A percentile compares a stretch with the other conserved stretches of the same genome.
These are phyloP conservation scores for Inonotus obliquus DNA, from an alignment of 1,284 basidiomycete genomes.

Conservation along the genomic window DNA sequence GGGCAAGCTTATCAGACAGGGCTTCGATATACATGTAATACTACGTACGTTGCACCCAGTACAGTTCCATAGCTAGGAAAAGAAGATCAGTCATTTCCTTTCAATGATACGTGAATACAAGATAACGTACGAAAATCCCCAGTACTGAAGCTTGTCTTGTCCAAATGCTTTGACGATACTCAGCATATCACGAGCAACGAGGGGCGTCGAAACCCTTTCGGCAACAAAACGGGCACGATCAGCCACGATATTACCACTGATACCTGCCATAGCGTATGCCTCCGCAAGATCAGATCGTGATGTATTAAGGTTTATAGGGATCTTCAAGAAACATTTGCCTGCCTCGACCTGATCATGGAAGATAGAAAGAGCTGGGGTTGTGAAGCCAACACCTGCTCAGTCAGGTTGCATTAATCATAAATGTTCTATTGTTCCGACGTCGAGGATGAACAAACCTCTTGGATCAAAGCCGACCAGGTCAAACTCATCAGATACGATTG, in stretches of 20 bases:
- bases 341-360: slow-evolving; percentile 12
- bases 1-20: not conserved
- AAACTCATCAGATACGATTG: slow-evolving; percentile 26
- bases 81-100: not conserved
- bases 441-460: slow-evolving; percentile 21
- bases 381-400: slow-evolving; percentile 18
- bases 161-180: slow-evolving; percentile 26
- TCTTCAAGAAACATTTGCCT: not conserved
- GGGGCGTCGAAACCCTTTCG: slow-evolving; percentile 18
- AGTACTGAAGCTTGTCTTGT: slow-evolving; percentile 26
- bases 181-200: slow-evolving; percentile 27
- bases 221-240: not conserved
- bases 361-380: slow-evolving; percentile 13
- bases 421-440: not conserved
- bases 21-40: not conserved
- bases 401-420: not conserved
- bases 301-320: not conserved
- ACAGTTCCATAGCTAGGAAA: slow-evolving; percentile 23
- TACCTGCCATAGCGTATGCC: not conserved
- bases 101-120: not conserved
- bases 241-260: not conserved
- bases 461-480: slow-evolving; percentile 34
- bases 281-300: slow-evolving; percentile 4
- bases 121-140: slow-evolving; percentile 26
- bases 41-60: slow-evolving; percentile 22